These are phyloP conservation scores for Striga hermonthica DNA, from an alignment of 305 asterid genomes.

Conservation along the genomic window DNA sequence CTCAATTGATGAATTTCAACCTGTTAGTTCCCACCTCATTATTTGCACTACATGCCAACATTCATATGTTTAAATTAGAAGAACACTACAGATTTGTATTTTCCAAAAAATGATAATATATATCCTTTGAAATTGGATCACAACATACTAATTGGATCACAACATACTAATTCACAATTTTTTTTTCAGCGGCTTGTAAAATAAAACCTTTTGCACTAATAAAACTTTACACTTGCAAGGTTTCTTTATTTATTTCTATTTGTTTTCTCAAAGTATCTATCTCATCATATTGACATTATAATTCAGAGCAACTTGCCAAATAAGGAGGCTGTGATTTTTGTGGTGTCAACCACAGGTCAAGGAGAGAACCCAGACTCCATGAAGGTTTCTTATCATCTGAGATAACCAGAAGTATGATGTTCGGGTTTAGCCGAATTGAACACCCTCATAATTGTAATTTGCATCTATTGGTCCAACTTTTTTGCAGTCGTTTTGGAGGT, in stretches of 20 bases:
- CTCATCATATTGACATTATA: slow-evolving; percentile 20
- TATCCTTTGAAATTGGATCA: no score
- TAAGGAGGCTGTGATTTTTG: slow-evolving; percentile 58
- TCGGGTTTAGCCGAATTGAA: slow-evolving; percentile 20
- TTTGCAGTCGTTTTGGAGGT: slow-evolving; percentile 85
- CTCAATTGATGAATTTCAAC: slow-evolving; percentile 70
- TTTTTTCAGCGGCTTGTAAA: no score
- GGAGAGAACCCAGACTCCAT: slow-evolving; percentile 90
- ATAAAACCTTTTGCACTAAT: no score
- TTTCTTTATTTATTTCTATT: no score
- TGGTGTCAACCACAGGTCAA: slow-evolving; percentile 95
- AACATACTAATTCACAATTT: no score
- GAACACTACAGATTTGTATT: not conserved
- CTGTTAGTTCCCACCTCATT: slow-evolving; percentile 40
- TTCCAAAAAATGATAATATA: no score
- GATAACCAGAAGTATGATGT: slow-evolving; percentile 8
- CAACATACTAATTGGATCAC: no score
- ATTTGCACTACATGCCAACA: not conserved
- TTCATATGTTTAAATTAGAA: not conserved
- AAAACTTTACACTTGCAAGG: no score
- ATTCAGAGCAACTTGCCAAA: slow-evolving; percentile 55
- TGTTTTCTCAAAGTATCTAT: not conserved
- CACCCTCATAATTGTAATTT: slow-evolving; percentile 7
- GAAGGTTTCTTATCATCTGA: slow-evolving; percentile 52
- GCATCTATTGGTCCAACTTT: slow-evolving; percentile 10